Conservation (phyloP, 805 yeast genomes). For the Pichia californica region DNA sequence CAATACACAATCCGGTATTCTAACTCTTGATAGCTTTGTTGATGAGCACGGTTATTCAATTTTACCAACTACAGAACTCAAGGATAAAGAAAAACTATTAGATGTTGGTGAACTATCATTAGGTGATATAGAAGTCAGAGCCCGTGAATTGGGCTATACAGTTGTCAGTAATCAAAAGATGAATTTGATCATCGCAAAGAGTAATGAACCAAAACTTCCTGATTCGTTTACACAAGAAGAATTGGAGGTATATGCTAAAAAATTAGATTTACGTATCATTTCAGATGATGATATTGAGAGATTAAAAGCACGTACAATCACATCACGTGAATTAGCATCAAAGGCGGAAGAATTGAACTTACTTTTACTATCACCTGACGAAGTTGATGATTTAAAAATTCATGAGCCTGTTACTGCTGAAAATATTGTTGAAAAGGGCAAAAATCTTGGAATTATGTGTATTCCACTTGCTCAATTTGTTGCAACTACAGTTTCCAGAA, state of each 20-base stretch:
- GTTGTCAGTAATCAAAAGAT: conserved; percentile 13
- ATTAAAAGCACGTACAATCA: conserved; percentile 24
- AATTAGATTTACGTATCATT: conserved; percentile 30
- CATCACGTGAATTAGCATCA: conserved; percentile 28
- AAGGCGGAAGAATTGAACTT: conserved; percentile 39
- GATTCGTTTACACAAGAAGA: conserved; percentile 11
- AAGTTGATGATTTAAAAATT: conserved; percentile 15
- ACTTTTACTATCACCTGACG: conserved; percentile 26
- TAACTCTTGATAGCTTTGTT: conserved; percentile 1
- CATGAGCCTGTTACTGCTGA: conserved; percentile 12
- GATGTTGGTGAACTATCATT: conserved; percentile 14
- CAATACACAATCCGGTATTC: conserved; percentile 4
- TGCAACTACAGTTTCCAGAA: conserved; percentile 53
- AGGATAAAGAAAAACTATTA: conserved; percentile 20
- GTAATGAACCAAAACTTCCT: conserved; percentile 5
- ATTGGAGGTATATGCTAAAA: conserved; percentile 17
- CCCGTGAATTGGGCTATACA: conserved; percentile 17
- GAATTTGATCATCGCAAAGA: conserved; percentile 9
- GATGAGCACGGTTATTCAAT: conserved; percentile 29
- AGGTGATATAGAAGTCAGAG: conserved; percentile 11
- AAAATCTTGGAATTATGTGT: conserved; percentile 41
- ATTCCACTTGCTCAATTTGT: conserved; percentile 56
- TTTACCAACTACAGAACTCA: conserved; percentile 23
- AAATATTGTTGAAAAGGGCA: conserved; percentile 36
- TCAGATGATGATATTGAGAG: conserved; percentile 28